Evolutionary conservation across 768 basidiomycete genomes (phyloP).

Genomic region (Porphyrellus cyaneotinctus): DNA sequence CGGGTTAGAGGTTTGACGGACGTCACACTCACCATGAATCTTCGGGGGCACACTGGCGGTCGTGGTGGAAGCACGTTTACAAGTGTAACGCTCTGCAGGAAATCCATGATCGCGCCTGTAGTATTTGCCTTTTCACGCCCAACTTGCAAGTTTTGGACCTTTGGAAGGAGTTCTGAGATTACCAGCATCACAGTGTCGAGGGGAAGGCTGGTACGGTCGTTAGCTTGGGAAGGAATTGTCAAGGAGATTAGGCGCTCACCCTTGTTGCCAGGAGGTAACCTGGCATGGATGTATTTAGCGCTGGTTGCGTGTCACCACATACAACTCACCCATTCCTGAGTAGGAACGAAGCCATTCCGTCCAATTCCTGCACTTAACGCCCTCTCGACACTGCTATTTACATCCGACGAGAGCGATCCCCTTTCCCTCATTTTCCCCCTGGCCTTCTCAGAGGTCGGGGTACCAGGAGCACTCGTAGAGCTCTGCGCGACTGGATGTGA

Average conservation of each 20-base stretch:
- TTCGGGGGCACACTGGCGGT: constrained; percentile 61
- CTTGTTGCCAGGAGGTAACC: constrained; percentile 96
- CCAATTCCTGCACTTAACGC: constrained; percentile 70
- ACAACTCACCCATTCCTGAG: constrained; percentile 85
- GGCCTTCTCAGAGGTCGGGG: constrained; percentile 73
- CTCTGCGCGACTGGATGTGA: constrained; percentile 43
- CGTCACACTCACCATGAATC: constrained; percentile 60
- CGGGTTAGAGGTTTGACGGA: background rate
- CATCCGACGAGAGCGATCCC: constrained; percentile 49
- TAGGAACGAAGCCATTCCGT: constrained; percentile 89
- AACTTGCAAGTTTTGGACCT: constrained; percentile 75
- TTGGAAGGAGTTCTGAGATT: constrained; percentile 85
- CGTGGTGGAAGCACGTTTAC: constrained; percentile 69
- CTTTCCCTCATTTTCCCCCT: constrained; percentile 88
- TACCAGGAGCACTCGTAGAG: constrained; percentile 33
- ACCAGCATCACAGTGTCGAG: constrained; percentile 83
- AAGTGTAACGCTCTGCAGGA: constrained; percentile 67
- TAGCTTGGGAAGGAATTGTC: constrained; percentile 2
- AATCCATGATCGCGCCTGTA: constrained; percentile 66
- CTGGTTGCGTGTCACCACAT: background rate
- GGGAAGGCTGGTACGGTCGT: constrained; percentile 56
- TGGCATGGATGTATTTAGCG: constrained; percentile 24
- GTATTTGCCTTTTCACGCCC: constrained; percentile 60
- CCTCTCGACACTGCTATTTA: constrained; percentile 54
- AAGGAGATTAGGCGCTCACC: constrained; percentile 43